Evolutionary conservation across 148 eudicot genomes (phyloP), one percentile per base, ranked within the genome.

Genomic region (Fagopyrum esculentum): DNA sequence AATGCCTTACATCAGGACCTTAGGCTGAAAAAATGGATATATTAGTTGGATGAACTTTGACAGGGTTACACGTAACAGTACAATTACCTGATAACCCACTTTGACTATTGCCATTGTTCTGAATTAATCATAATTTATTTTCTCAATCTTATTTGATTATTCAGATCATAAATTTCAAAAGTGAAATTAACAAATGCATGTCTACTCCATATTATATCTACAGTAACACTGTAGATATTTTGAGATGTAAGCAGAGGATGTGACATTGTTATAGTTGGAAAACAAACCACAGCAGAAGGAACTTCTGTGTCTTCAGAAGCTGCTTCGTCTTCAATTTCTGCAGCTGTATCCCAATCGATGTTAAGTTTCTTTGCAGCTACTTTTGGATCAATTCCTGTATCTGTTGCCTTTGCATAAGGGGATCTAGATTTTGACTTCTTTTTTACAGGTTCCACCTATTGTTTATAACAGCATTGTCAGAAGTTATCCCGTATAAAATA

Each of bases 321-420:
- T 51, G 75, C 87, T 13, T 68, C 46, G 46, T 89, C 92, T 47
- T 84, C 87, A 74, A 95, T 92, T 78, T 90, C 97, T 80, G 97
- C 97, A 74, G 98, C 97, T 30, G 91, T 75, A 86, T 95, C 98
- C 98, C 98, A 95, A 79, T 95, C 97, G 4, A 89, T 66, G 59
- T 89, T 93, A 22, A 92, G 98, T 77, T 87, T 84, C 88, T 87
- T 87, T 4, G 98, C 98, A 45, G 98, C 98, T 29, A 83, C 91
- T 81, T 79, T 45, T 77, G 92, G 97, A 82, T 92, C 90, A 75
- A 95, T 56, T 52, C 98, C 97, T 16, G 90, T 92, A 79, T 95
- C 97, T 44, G 98, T 95, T 64, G 91, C 89, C 83, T 84, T 92
- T 17, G 92, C 98, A 77, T 95, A 91, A 17, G 84, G 85, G 49